Evolutionary conservation across 1,139 yeast genomes (phyloP).

Genomic region (Geotrichum histeridarum): DNA sequence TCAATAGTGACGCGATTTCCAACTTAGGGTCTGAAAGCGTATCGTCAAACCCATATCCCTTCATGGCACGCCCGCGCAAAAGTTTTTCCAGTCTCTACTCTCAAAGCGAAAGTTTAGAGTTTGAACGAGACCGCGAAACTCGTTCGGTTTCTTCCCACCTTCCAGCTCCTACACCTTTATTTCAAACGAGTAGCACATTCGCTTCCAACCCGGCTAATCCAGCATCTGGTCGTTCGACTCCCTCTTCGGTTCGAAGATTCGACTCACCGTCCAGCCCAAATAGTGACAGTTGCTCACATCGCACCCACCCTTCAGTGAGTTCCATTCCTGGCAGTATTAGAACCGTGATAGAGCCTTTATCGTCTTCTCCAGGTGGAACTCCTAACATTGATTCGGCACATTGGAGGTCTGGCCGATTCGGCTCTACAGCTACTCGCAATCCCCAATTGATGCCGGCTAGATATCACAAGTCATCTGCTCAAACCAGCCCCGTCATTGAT

Average conservation of each 20-base stretch:
- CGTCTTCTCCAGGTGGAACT: constrained; percentile 6
- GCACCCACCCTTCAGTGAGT: constrained; percentile 8
- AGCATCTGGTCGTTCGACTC: constrained; percentile 6
- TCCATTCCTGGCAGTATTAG: constrained; percentile 2
- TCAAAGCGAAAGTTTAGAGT: constrained; percentile 6
- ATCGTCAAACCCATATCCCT: constrained; percentile 35
- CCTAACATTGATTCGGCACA: not conserved
- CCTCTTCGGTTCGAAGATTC: constrained; percentile 3
- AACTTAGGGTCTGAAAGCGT: constrained; percentile 16
- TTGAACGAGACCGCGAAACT: constrained; percentile 9
- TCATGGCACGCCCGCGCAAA: constrained; percentile 28
- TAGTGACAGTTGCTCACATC: constrained; percentile 5
- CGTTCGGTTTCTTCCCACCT: constrained; percentile 11
- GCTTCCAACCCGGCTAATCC: not conserved
- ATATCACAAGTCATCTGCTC: not conserved
- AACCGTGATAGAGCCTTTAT: not conserved
- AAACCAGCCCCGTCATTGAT: not conserved
- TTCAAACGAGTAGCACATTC: constrained; percentile 4
- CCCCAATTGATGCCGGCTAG: not conserved
- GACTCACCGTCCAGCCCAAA: constrained; percentile 14
- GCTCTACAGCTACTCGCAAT: not conserved
- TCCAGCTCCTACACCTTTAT: constrained; percentile 13
- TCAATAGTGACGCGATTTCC: constrained; percentile 19
- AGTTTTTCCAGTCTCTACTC: constrained; percentile 16
- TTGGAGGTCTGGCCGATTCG: constrained; percentile 6